Evolutionary conservation across 2,329 filamentous ascomycete species (phyloP).

Genomic region (Cladobotryum protrusum): DNA sequence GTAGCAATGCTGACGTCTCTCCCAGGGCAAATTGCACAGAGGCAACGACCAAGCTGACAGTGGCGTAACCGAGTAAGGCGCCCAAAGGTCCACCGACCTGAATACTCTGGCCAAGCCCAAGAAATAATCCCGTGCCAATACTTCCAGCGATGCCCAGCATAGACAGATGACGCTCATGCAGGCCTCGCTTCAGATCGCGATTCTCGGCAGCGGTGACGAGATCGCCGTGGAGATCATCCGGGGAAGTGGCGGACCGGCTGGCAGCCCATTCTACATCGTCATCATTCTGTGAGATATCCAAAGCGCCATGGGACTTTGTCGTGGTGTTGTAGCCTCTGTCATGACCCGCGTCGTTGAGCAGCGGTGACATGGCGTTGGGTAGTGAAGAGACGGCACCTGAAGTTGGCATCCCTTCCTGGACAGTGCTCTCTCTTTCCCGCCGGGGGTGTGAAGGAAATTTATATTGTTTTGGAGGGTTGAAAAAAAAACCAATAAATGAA

Average conservation of each 20-base stretch:
- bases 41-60: slow-evolving; percentile 50
- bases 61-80: slow-evolving; percentile 46
- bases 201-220: slow-evolving; percentile 44
- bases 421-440: no score
- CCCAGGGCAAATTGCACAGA: slow-evolving; percentile 54
- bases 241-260: not conserved
- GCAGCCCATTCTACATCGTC: not conserved
- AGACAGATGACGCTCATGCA: slow-evolving; percentile 42
- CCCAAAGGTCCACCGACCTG: slow-evolving; percentile 43
- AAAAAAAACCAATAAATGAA: no score
- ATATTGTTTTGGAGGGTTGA: no score
- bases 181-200: slow-evolving; percentile 39
- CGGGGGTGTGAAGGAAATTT: no score
- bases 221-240: slow-evolving; percentile 29
- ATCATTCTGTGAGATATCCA: not conserved
- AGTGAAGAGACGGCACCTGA: not conserved
- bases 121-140: slow-evolving; percentile 56
- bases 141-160: slow-evolving; percentile 58
- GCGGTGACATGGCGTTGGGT: not conserved
- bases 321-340: not conserved
- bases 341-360: not conserved
- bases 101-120: slow-evolving; percentile 50
- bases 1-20: slow-evolving; percentile 54
- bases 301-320: not conserved
- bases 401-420: not conserved